These are phyloP conservation scores for Rhodosorus marinus DNA, from an alignment of 23 red algal genomes.

Conservation along the genomic window DNA sequence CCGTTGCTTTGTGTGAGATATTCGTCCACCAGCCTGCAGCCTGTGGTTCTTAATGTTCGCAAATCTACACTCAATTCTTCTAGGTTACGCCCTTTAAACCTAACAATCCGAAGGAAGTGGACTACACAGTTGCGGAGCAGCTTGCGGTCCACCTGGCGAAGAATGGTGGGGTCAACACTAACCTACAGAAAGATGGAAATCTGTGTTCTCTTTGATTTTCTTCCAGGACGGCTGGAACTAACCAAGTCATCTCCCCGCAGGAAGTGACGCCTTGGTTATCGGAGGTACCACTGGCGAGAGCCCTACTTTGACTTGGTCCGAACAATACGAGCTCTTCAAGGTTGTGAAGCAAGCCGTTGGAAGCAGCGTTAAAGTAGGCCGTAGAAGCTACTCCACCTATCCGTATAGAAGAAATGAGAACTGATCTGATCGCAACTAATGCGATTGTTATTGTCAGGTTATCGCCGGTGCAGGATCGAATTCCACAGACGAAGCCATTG, in stretches of 20 bases:
- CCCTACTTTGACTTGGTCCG: constrained; percentile 84
- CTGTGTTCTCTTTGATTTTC: too few relatives aligned
- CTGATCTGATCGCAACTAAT: too few relatives aligned
- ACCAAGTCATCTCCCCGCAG: constrained; percentile 45
- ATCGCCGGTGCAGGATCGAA: constrained; percentile 96
- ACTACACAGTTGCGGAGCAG: constrained; percentile 74
- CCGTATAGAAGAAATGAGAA: too few relatives aligned
- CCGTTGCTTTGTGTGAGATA: too few relatives aligned
- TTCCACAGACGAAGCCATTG: constrained; percentile 82
- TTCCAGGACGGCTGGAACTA: too few relatives aligned
- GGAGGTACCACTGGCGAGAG: constrained; percentile 91
- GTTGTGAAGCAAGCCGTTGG: constrained; percentile 51
- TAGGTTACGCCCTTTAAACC: constrained; percentile 93
- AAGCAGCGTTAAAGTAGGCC: too few relatives aligned
- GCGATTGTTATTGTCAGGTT: constrained; percentile 41
- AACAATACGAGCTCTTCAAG: constrained; percentile 96
- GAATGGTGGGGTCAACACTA: too few relatives aligned
- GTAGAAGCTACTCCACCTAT: too few relatives aligned
- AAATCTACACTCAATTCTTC: too few relatives aligned
- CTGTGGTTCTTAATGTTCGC: too few relatives aligned
- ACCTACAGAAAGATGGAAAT: too few relatives aligned
- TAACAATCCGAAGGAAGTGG: constrained; percentile 33
- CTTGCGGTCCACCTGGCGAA: constrained; percentile 47
- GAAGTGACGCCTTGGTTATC: constrained; percentile 78
- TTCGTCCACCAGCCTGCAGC: too few relatives aligned